Evolutionary conservation across 495 filamentous ascomycete genomes (phyloP).

Genomic region (Neurospora cerealis): DNA sequence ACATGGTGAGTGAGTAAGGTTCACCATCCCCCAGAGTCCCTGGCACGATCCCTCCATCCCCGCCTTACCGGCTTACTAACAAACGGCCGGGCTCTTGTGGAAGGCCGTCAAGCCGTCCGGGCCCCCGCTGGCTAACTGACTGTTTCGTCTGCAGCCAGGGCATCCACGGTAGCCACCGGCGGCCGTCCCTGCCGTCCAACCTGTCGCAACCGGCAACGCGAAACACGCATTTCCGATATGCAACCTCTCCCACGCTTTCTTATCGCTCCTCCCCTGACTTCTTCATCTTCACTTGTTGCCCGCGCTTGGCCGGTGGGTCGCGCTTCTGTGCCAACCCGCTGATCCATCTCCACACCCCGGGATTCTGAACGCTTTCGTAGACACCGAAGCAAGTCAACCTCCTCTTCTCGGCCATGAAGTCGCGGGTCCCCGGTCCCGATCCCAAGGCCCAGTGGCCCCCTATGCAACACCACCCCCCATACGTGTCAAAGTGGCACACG

Average conservation of each 20-base stretch:
- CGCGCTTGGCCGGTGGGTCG: neutral
- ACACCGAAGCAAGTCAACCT: neutral
- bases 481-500: neutral
- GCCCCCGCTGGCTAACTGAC: neutral
- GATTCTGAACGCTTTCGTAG: neutral
- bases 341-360: neutral
- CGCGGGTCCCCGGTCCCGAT: neutral
- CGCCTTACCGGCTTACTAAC: neutral
- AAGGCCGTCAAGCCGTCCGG: neutral
- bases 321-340: neutral
- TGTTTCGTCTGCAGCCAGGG: neutral
- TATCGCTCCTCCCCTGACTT: neutral
- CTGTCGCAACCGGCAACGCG: neutral
- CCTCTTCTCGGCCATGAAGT: neutral
- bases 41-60: neutral
- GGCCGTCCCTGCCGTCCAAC: neutral
- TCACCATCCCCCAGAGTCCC: neutral
- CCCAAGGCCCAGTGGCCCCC: neutral
- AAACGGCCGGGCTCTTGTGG: neutral
- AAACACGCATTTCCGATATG: neutral
- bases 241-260: neutral
- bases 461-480: neutral
- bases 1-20: too few relatives aligned
- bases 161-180: neutral
- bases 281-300: neutral